A percentile compares a stretch with the other conserved stretches of the same genome.
Conservation (phyloP, 768 basidiomycete species). For the Candolleomyces eurysporus region DNA sequence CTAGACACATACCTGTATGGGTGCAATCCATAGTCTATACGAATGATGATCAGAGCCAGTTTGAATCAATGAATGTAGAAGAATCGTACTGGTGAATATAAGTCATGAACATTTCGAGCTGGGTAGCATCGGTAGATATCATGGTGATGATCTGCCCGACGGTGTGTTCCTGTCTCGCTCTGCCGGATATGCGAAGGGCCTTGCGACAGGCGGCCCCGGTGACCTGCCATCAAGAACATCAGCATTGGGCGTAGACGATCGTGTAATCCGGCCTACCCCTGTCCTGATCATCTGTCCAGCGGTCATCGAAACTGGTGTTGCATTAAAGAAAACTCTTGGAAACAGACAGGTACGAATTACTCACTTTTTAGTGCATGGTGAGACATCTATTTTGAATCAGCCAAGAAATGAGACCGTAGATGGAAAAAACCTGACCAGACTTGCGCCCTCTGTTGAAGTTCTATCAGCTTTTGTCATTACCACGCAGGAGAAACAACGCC, state of each 20-base stretch:
- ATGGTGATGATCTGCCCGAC: slow-evolving; percentile 70
- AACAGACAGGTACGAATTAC: too few relatives aligned
- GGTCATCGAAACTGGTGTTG: slow-evolving; percentile 31
- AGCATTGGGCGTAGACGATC: not conserved
- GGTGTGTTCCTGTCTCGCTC: slow-evolving; percentile 54
- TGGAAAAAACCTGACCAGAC: slow-evolving; percentile 26
- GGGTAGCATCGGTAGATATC: slow-evolving; percentile 61
- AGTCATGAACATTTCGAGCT: slow-evolving; percentile 48
- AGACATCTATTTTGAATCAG: not conserved
- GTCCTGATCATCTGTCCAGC: slow-evolving; percentile 49
- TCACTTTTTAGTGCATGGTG: slow-evolving; percentile 18
- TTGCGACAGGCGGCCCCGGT: slow-evolving; percentile 60
- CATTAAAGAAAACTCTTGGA: too few relatives aligned
- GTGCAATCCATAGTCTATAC: slow-evolving; percentile 56
- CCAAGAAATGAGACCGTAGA: not conserved
- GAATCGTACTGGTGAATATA: slow-evolving; percentile 39
- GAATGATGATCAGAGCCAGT: not conserved
- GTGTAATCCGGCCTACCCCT: slow-evolving; percentile 30
- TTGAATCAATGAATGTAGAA: not conserved
- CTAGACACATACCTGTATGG: slow-evolving; percentile 43
- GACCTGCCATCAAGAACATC: slow-evolving; percentile 20
- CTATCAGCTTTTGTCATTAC: not conserved
- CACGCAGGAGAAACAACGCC: slow-evolving; percentile 4
- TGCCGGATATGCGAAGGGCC: slow-evolving; percentile 62
- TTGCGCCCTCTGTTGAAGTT: slow-evolving; percentile 31